phyloP scores from a whole-genome alignment of 257 asterid species.

The Galeopsis tetrahit region DNA sequence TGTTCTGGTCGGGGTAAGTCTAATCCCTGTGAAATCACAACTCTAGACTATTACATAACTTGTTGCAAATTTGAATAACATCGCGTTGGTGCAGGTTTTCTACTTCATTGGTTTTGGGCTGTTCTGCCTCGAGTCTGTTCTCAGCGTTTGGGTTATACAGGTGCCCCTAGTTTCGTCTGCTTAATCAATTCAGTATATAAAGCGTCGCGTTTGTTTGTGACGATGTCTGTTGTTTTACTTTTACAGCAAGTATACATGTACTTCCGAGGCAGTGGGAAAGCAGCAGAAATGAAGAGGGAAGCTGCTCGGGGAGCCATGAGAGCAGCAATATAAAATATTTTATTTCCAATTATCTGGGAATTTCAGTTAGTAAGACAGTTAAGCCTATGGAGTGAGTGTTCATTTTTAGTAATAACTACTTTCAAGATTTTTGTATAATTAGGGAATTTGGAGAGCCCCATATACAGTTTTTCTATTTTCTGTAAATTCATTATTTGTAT shows the following conservation, averaged over 20 bases:
- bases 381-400: constrained; percentile 20
- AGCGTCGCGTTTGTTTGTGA: neutral
- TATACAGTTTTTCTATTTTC: neutral
- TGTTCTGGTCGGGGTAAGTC: constrained; percentile 86
- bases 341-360: neutral
- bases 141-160: constrained; percentile 98
- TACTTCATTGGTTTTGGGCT: constrained; percentile 92
- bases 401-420: constrained; percentile 26
- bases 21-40: constrained; percentile 3
- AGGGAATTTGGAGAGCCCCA: neutral
- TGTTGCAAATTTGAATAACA: neutral
- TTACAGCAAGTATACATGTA: constrained; percentile 90
- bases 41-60: neutral
- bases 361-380: constrained; percentile 2
- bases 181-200: neutral
- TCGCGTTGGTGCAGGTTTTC: constrained; percentile 57
- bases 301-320: constrained; percentile 65
- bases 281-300: constrained; percentile 75
- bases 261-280: constrained; percentile 95
- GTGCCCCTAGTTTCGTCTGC: constrained; percentile 35
- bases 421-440: neutral
- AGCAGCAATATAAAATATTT: constrained; percentile 41
- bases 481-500: constrained; percentile 21
- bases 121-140: constrained; percentile 77
- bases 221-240: constrained; percentile 33